These are phyloP conservation scores for Scheffersomyces coipomensis DNA, from an alignment of 805 yeast genomes.

Conservation along the genomic window DNA sequence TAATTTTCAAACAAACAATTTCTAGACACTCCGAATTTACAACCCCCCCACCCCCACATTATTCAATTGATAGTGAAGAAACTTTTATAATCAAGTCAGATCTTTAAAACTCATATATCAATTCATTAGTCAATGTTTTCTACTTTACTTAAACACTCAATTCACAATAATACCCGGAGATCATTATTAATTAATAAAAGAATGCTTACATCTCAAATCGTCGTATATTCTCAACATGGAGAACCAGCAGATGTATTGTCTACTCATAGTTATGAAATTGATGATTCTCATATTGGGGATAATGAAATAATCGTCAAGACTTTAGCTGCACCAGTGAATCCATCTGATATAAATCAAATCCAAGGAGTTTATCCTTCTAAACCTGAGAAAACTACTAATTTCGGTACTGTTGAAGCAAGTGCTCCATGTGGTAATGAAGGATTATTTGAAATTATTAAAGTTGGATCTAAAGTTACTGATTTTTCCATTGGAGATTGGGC, in stretches of 20 bases:
- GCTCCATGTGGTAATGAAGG: constrained; percentile 97
- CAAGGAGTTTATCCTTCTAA: constrained; percentile 47
- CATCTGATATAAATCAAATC: constrained; percentile 45
- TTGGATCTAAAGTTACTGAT: constrained; percentile 52
- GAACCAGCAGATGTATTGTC: constrained; percentile 56
- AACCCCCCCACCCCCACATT: too few relatives aligned
- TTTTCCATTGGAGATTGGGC: constrained; percentile 81
- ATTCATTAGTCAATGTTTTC: too few relatives aligned
- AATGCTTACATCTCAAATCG: constrained; percentile 59
- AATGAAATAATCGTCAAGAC: constrained; percentile 34
- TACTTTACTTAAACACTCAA: background rate
- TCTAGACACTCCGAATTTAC: too few relatives aligned
- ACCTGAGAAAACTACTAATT: constrained; percentile 50
- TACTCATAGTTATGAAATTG: constrained; percentile 51
- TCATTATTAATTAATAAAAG: constrained; percentile 6
- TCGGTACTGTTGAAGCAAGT: constrained; percentile 56
- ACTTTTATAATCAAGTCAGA: too few relatives aligned
- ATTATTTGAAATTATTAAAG: constrained; percentile 73
- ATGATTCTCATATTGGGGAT: constrained; percentile 39
- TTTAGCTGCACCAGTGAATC: constrained; percentile 42
- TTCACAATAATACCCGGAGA: background rate
- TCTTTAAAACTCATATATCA: too few relatives aligned
- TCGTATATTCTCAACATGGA: constrained; percentile 68
- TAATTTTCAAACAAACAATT: too few relatives aligned
- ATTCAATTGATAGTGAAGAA: too few relatives aligned